Percentiles rank a stretch among this genome's conserved stretches.
Conservation (phyloP, 306 rosid species). For the Dalbergia cultrata region DNA sequence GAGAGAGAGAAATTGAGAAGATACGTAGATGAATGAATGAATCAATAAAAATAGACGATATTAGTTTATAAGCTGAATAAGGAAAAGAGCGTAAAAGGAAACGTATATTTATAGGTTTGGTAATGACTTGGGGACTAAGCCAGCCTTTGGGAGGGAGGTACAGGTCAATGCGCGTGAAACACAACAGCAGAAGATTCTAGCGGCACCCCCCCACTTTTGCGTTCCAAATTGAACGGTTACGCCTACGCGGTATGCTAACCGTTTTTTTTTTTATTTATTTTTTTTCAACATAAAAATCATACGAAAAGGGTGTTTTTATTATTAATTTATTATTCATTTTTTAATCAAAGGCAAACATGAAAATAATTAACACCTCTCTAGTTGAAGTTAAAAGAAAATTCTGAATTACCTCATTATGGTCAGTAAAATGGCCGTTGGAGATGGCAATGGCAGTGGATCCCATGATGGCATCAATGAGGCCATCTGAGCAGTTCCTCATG, state of each 20-base stretch:
- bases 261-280: no score
- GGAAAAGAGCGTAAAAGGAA: not conserved
- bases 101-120: constrained; percentile 48
- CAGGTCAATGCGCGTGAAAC: not conserved
- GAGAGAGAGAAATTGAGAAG: no score
- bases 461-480: constrained; percentile 77
- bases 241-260: not conserved
- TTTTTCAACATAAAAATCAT: not conserved
- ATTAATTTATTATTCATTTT: not conserved
- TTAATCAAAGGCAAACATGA: not conserved
- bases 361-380: no score
- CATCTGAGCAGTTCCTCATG: constrained; percentile 67
- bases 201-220: not conserved
- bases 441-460: constrained; percentile 87
- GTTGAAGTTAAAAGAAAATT: no score
- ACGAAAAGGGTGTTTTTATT: not conserved
- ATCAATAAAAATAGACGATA: no score
- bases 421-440: constrained; percentile 80
- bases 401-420: constrained; percentile 66
- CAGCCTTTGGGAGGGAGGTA: not conserved
- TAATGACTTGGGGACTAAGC: constrained; percentile 48
- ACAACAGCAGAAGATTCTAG: constrained; percentile 38
- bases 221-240: constrained; percentile 16
- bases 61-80: not conserved
- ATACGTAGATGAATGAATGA: no score